Conservation (phyloP, 2,329 filamentous ascomycete genomes). For the Ophiosphaerella herpotricha region DNA sequence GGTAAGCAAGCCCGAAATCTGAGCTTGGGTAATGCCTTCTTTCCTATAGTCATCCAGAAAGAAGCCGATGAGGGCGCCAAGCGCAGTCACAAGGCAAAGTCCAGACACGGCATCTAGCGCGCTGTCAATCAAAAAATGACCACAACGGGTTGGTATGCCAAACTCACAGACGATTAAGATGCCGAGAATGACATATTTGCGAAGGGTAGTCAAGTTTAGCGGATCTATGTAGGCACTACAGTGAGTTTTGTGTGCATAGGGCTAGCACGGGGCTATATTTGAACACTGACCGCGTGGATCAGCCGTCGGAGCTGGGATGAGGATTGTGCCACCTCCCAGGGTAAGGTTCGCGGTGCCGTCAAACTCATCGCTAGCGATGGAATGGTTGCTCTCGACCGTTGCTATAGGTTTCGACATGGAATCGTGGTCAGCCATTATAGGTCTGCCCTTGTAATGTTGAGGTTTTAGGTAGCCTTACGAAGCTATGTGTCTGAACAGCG, state of each 20-base stretch:
- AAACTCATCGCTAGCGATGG: not conserved
- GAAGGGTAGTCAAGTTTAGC: constrained; percentile 5
- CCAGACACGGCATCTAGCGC: constrained; percentile 6
- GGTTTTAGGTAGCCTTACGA: too few relatives aligned
- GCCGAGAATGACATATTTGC: constrained; percentile 6
- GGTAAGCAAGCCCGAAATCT: constrained; percentile 10
- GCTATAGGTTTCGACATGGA: not conserved
- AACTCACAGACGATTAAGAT: constrained; percentile 10
- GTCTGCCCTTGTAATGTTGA: too few relatives aligned
- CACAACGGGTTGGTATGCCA: not conserved
- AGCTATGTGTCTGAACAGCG: too few relatives aligned
- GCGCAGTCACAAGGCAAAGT: constrained; percentile 5
- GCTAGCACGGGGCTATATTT: too few relatives aligned
- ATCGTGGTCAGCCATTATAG: not conserved
- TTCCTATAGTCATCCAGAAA: constrained; percentile 6
- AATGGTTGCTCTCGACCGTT: not conserved
- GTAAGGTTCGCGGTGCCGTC: constrained; percentile 7
- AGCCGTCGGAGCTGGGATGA: constrained; percentile 6
- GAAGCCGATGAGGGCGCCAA: constrained; percentile 11
- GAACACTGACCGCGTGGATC: constrained; percentile 4
- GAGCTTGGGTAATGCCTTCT: constrained; percentile 10
- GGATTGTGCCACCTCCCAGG: not conserved
- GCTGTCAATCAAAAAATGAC: not conserved
- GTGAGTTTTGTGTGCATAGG: too few relatives aligned
- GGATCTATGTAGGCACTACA: constrained; percentile 1